Evolutionary conservation across 345 rosid species (phyloP), one percentile per base, ranked within the genome.

Genomic region (Cardamine chenopodiifolia): DNA sequence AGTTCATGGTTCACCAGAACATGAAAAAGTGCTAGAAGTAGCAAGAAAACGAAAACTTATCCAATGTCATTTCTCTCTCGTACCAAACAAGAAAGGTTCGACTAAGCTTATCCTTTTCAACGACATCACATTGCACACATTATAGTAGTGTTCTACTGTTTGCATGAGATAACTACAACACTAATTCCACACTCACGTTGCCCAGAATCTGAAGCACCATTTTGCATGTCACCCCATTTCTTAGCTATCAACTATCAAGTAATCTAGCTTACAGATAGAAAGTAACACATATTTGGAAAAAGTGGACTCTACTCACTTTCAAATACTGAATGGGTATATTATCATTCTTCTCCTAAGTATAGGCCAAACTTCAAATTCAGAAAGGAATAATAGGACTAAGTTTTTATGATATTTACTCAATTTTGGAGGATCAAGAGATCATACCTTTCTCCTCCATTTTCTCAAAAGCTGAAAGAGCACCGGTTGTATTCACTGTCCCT

Each of bases 381-480:
- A 61, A 68, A 37, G 18, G 10, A 18, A 31, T 15, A 23, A 32
- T 20, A 23, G 2, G 20, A 72, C 22, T 10, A 29, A 6, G 18
- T 18, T 45, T n/a, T 32, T 14, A 31, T n/a, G 52, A 40, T 10
- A 19, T 60, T 32, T 39, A 17, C 44, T 53, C 7, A 53, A 18
- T 34, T 34, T 44, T 62, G 39, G 39, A 62, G 62, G 47, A 57
- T 65, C 23, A 14, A 62, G 62, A 48, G 49, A 29, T 49, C 61
- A 2, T 65, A 86, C 96, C 93, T 83, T 88, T 90, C 81, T 88
- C 91, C 86, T 88, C 93, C 93, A 90, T 90, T 75, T 85, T 90
- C 62, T 85, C 93, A 61, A 90, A 88, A 55, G 96, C 93, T 53
- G 93, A 73, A 65, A 90, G 90, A 78, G 91, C 88, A 74, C 84